Percentiles rank a stretch among this genome's conserved stretches.
These are phyloP conservation scores for Ceratocystis cubensis DNA, from an alignment of 2,329 filamentous ascomycete genomes.

Conservation along the genomic window DNA sequence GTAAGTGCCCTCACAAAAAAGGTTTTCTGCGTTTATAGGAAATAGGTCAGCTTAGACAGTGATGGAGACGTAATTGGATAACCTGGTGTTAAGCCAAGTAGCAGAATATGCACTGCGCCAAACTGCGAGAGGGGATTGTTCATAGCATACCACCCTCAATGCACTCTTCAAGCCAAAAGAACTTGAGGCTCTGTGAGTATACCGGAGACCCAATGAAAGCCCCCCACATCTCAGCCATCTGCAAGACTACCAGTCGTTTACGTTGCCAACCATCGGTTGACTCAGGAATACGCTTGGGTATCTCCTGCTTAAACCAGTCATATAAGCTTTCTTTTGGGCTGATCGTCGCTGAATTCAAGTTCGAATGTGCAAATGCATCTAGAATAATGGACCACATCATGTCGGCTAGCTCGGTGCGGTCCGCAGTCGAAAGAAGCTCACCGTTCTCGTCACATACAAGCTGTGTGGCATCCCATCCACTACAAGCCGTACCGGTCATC, in stretches of 20 bases:
- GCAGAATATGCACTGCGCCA: not conserved
- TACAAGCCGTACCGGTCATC: constrained; percentile 41
- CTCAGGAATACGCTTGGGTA: constrained; percentile 37
- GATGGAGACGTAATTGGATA: not conserved
- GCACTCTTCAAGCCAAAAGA: constrained; percentile 67
- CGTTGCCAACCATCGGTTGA: constrained; percentile 31
- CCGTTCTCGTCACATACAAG: constrained; percentile 47
- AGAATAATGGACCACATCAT: constrained; percentile 57
- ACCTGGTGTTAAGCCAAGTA: not conserved
- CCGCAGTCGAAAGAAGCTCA: constrained; percentile 34
- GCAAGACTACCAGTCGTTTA: constrained; percentile 35
- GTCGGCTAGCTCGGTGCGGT: constrained; percentile 37
- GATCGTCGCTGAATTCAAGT: constrained; percentile 40
- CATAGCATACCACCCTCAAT: constrained; percentile 49
- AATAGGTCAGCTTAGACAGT: not conserved
- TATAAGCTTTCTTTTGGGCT: constrained; percentile 36
- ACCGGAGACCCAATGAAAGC: constrained; percentile 56
- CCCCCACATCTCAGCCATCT: constrained; percentile 54
- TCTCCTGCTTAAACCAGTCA: constrained; percentile 40
- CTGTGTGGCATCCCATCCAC: constrained; percentile 40
- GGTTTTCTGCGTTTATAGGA: constrained; percentile 35
- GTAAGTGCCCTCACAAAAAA: constrained; percentile 49
- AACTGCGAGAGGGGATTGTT: not conserved
- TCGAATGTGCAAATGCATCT: constrained; percentile 54
- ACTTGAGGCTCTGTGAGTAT: constrained; percentile 55